Evolutionary conservation across 208 protist species (phyloP), one percentile per base, ranked within the genome.

Genomic region (Trypanosoma congolense): DNA sequence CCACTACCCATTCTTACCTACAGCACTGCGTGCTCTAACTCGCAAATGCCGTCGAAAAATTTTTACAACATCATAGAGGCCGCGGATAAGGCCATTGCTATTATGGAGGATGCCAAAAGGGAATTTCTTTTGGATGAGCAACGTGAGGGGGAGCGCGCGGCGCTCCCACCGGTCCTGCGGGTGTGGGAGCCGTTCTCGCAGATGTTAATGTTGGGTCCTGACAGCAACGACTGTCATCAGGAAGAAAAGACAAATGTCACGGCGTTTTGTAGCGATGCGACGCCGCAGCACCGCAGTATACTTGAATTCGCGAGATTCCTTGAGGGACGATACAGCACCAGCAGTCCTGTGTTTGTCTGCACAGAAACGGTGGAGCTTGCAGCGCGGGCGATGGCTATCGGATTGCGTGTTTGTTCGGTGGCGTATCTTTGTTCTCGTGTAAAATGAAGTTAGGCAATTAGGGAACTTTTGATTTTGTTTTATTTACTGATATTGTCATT

Each of bases 101-200:
- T 87, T 8, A 79, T 92, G 50, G 75, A 78, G 46, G 44, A 67
- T 10, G 80, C 80, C 3, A 79, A 81, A 57, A 56, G 50, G 16
- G 70, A 80, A 18, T 83, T 89, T 36, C 60, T 81, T 8, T 55
- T 82, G 41, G 84, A 92, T 30, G 73, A 75, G 28, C 84, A 92
- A 57, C 66, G 75, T 6, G 58, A 53, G 3, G 76, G 65, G 26
- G 75, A 92, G 55, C 31, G 30, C n/a, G 26, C 61, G 14, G 25
- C 68, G 19, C 58, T 90, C 43, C 77, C 75, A 19, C 42, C 43
- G 21, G 45, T 66, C 1, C n/a, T 47, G n/a, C 44, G 48, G 2
- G 42, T 56, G 5, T 88, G 80, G 80, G 62, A 62, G 18, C 46
- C 65, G 16, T 53, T 83, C 49, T 49, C 65, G 16, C 50, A 80